Evolutionary conservation across 371 early-diverging fungal species (phyloP), one percentile per base, ranked within the genome.

Genomic region (Synchytrium microbalum): DNA sequence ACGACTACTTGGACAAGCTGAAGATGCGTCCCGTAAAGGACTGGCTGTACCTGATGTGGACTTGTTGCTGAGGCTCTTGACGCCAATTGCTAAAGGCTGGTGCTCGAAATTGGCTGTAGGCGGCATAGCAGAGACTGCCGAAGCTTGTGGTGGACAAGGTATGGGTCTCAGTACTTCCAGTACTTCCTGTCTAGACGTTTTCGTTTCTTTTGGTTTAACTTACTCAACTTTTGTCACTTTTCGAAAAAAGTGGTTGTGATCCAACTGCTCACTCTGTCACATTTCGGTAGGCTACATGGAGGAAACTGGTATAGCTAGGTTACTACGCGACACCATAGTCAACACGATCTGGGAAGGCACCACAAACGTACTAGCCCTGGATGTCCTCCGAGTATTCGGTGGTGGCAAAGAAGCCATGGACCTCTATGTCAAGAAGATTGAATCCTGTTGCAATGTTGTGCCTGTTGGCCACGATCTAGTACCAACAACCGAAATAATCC

Each of bases 251-350:
- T n/a, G n/a, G n/a, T n/a, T n/a, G n/a, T n/a, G n/a, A n/a, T n/a
- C n/a, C n/a, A n/a, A n/a, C n/a, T n/a, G n/a, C n/a, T n/a, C n/a
- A n/a, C n/a, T n/a, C n/a, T n/a, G n/a, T n/a, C n/a, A n/a, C n/a
- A n/a, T n/a, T n/a, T n/a, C n/a, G n/a, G n/a, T n/a, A n/a, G n/a
- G 87, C 0, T 88, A 88, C 63, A 86, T 88, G 81, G 89, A 88
- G 61, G 86, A 86, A 52, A 73, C 76, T 1, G 84, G 84, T 1
- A 68, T 86, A n/a, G 84, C 80, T 0, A 72, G 81, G 28, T 73
- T 78, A 1, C 69, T 84, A 62, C 74, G 87, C 25, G 86, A 88
- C 67, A 69, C 81, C 16, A 74, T 77, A 52, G 89, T 88, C n/a
- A 85, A 84, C 65, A 76, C 79, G 3, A 85, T 87, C 30, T 87